Evolutionary conservation across 169 alveolate species (phyloP).

Genomic region (Cystoisospora suis): DNA sequence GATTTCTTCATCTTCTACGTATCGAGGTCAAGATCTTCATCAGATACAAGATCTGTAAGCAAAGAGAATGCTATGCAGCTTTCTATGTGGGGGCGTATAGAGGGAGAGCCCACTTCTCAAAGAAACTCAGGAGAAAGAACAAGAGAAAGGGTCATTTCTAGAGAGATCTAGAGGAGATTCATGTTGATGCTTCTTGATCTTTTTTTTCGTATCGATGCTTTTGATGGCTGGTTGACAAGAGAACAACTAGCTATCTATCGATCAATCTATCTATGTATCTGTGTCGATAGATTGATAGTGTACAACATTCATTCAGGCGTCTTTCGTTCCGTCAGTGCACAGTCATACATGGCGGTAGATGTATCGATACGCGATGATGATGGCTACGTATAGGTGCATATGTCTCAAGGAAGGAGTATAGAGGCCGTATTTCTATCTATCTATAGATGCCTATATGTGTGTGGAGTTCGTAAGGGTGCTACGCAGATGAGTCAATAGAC

Average conservation of each 20-base stretch:
- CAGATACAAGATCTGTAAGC: constrained; percentile 12
- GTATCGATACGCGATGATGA: no score
- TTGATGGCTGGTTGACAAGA: background rate
- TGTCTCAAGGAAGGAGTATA: no score
- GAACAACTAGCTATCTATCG: no score
- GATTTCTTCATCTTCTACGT: background rate
- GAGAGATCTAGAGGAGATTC: background rate
- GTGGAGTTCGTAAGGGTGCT: no score
- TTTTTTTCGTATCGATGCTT: background rate
- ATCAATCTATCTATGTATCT: no score
- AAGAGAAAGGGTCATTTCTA: background rate
- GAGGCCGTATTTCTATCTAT: no score
- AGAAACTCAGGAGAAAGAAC: background rate
- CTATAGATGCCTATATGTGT: no score
- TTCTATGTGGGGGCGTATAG: background rate
- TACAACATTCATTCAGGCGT: no score
- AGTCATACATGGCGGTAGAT: no score
- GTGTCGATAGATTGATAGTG: no score
- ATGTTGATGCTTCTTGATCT: background rate
- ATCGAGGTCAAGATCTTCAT: background rate
- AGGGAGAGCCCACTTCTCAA: background rate
- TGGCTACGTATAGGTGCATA: no score
- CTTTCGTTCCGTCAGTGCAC: no score
- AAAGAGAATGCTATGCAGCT: background rate
- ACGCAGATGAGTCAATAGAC: background rate